Evolutionary conservation across 805 yeast species (phyloP), one percentile per base, ranked within the genome.

Genomic region (Candida tallmaniae): DNA sequence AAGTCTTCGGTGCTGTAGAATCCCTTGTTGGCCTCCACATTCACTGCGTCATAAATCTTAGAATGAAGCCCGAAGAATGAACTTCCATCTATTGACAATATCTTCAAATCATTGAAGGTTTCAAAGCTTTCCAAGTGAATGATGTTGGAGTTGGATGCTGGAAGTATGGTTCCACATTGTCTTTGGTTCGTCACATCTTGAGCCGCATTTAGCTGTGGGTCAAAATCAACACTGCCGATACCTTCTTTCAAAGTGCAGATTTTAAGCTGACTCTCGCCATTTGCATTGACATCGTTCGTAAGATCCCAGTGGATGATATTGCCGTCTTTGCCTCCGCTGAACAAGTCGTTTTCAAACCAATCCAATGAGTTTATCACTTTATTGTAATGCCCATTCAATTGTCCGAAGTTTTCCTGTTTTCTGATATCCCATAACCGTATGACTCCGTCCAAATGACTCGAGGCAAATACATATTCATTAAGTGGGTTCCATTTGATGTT

Each of bases 381-480:
- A 22, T 56, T 54, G 40, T 73, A 79, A 47, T 81, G 87, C 1
- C 84, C 85, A 2, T 59, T 50, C 24, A 82, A 59, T 26, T 61
- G 59, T 6, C 76, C 73, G 34, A 76, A 60, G 2, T 79, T 77
- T 12, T 68, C 70, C 25, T 76, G 68, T 45, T 68, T 72, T 42
- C 95, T 67, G 29, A 82, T 74, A 58, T 85, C 95, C 94, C 94
- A 85, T 21, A 85, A 61, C 44, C 78, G 64, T 27, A 80, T 71
- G 3, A 73, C 56, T 4, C 74, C 75, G 43, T 75, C 76, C 23
- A 62, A 55, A 44, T 78, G 83, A 5, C 79, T 75, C 2, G 87
- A 74, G 3, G 88, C 86, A 17, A 85, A 62, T 14, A 76, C 58
- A 46, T 79, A 71, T 20, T 78, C 72, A 52, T 82, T 71, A 12